Conservation (phyloP, 345 rosid species). For the Eucalyptus regnans region DNA sequence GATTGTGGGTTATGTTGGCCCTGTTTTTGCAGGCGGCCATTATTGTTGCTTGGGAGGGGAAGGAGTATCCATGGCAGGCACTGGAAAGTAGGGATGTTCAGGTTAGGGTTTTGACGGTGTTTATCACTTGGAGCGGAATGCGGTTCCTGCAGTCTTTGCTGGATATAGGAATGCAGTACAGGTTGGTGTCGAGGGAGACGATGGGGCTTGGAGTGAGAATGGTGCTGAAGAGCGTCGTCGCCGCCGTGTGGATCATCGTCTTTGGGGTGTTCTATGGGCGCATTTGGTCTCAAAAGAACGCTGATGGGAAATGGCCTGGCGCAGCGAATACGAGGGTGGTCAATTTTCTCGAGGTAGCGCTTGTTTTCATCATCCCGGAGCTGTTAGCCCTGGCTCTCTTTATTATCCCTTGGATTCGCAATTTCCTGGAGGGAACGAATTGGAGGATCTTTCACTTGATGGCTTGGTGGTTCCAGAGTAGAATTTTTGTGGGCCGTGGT, state of each 20-base stretch:
- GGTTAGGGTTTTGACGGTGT: constrained; percentile 61
- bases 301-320: constrained; percentile 32
- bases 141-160: constrained; percentile 74
- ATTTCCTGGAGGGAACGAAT: constrained; percentile 77
- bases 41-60: constrained; percentile 64
- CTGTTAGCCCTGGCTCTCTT: constrained; percentile 67
- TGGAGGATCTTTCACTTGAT: constrained; percentile 48
- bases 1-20: constrained; percentile 77
- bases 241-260: constrained; percentile 52
- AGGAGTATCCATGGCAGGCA: constrained; percentile 51
- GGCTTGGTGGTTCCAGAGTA: constrained; percentile 40
- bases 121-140: constrained; percentile 83
- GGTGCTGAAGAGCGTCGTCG: constrained; percentile 60
- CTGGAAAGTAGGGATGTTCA: constrained; percentile 33
- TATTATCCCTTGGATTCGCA: constrained; percentile 82
- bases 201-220: constrained; percentile 58
- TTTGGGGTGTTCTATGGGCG: constrained; percentile 50
- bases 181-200: constrained; percentile 74
- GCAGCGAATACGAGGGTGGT: constrained; percentile 28
- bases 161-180: constrained; percentile 52
- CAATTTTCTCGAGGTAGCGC: constrained; percentile 53
- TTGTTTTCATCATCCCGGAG: constrained; percentile 61
- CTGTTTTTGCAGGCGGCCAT: constrained; percentile 71
- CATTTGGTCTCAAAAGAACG: constrained; percentile 65
- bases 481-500: constrained; percentile 37